A percentile compares a stretch with the other conserved stretches of the same genome.
These are phyloP conservation scores for Camellia oleifera DNA, from an alignment of 179 eudicot species.

Conservation along the genomic window DNA sequence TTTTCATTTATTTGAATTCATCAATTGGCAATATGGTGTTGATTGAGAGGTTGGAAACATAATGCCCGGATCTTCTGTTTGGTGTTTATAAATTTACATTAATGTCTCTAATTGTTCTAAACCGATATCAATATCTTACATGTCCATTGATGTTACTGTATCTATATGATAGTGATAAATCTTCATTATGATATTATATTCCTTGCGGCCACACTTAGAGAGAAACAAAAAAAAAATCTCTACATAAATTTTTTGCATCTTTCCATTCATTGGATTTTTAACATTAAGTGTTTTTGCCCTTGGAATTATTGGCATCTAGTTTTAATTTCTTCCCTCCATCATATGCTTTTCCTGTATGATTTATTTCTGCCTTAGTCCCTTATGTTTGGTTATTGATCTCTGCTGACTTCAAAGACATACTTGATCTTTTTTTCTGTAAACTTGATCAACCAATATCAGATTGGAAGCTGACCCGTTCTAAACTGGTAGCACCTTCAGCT, in stretches of 20 bases:
- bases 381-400: not conserved
- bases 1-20: not conserved
- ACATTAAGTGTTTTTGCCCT: not conserved
- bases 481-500: not conserved
- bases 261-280: not conserved
- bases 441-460: not conserved
- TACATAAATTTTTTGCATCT: not conserved
- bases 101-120: not conserved
- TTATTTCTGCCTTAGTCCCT: not conserved
- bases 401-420: not conserved
- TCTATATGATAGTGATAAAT: too few relatives aligned
- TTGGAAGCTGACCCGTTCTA: not conserved
- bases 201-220: too few relatives aligned
- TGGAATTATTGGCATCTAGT: not conserved
- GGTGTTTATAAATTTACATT: not conserved
- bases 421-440: not conserved
- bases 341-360: not conserved
- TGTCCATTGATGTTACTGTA: too few relatives aligned
- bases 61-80: conserved; percentile 3
- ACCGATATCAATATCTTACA: too few relatives aligned
- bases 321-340: not conserved
- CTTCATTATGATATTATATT: too few relatives aligned
- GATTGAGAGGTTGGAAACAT: not conserved
- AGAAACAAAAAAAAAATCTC: not conserved
- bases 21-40: not conserved